These are phyloP conservation scores for Pholiota microspora DNA, from an alignment of 768 basidiomycete genomes.

Conservation along the genomic window DNA sequence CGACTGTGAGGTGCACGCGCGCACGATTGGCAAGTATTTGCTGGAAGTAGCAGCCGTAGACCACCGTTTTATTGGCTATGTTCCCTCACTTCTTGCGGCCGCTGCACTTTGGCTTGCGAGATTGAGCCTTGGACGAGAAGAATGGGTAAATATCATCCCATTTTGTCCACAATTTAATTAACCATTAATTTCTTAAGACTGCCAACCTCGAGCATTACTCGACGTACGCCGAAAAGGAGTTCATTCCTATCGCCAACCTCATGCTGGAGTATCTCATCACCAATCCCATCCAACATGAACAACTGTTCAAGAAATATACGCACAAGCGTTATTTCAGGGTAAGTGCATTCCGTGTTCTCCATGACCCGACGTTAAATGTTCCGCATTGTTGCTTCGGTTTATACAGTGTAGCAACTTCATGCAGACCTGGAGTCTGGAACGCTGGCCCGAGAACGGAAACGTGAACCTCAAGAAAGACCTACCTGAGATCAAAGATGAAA, in stretches of 20 bases:
- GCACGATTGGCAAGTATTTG: constrained; percentile 90
- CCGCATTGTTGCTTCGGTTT: background rate
- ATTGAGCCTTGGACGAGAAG: constrained; percentile 70
- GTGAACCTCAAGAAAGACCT: constrained; percentile 60
- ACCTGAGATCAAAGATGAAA: constrained; percentile 49
- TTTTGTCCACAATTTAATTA: background rate
- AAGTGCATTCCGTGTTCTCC: constrained; percentile 13
- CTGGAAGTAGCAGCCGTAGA: constrained; percentile 86
- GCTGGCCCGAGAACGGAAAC: constrained; percentile 58
- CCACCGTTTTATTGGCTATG: constrained; percentile 67
- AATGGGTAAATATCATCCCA: constrained; percentile 63
- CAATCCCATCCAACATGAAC: constrained; percentile 67
- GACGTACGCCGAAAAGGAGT: constrained; percentile 74
- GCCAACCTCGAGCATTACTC: constrained; percentile 87
- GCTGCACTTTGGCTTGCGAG: constrained; percentile 86
- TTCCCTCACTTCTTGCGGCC: constrained; percentile 80
- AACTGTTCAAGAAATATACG: constrained; percentile 88
- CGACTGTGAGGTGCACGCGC: constrained; percentile 79
- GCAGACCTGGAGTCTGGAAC: constrained; percentile 72
- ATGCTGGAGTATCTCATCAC: constrained; percentile 85
- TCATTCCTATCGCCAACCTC: constrained; percentile 78
- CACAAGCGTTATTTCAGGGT: constrained; percentile 85
- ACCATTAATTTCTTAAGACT: constrained; percentile 45
- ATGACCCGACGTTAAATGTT: background rate
- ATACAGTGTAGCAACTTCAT: constrained; percentile 73